phyloP scores from a whole-genome alignment of 139 green algal species.

The Micractinium conductrix region DNA sequence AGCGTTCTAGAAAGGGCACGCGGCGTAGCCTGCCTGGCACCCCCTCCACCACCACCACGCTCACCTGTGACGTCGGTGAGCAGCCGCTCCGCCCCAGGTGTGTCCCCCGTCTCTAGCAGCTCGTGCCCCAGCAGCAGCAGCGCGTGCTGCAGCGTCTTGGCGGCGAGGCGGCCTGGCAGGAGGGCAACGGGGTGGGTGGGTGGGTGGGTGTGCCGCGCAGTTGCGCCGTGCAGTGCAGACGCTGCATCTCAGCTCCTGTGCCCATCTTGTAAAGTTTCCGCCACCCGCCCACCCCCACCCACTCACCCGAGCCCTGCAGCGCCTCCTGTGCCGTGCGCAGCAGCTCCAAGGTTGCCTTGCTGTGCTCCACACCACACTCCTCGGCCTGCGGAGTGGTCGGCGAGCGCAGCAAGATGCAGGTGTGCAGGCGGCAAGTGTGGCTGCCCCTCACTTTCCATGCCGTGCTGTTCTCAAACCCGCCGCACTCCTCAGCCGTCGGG shows the following conservation, averaged over 20 bases:
- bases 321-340: slow-evolving; percentile 9
- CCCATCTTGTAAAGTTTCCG: too few relatives aligned
- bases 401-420: too few relatives aligned
- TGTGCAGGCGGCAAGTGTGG: too few relatives aligned
- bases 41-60: background rate
- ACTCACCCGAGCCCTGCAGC: slow-evolving; percentile 19
- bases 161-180: background rate
- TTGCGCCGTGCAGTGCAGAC: background rate
- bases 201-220: background rate
- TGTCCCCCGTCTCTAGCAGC: slow-evolving; percentile 29
- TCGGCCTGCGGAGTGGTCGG: slow-evolving; percentile 35
- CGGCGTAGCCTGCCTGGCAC: too few relatives aligned
- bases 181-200: background rate
- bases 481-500: too few relatives aligned
- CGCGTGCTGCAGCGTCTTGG: slow-evolving; percentile 26
- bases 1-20: too few relatives aligned
- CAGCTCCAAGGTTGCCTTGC: slow-evolving; percentile 26
- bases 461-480: too few relatives aligned
- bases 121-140: slow-evolving; percentile 46
- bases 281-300: too few relatives aligned
- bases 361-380: slow-evolving; percentile 16
- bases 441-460: too few relatives aligned
- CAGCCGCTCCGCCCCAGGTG: background rate
- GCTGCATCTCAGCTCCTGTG: too few relatives aligned
- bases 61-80: slow-evolving; percentile 22